Conservation (phyloP, 139 green algal species). For the Pleodorina starrii region DNA sequence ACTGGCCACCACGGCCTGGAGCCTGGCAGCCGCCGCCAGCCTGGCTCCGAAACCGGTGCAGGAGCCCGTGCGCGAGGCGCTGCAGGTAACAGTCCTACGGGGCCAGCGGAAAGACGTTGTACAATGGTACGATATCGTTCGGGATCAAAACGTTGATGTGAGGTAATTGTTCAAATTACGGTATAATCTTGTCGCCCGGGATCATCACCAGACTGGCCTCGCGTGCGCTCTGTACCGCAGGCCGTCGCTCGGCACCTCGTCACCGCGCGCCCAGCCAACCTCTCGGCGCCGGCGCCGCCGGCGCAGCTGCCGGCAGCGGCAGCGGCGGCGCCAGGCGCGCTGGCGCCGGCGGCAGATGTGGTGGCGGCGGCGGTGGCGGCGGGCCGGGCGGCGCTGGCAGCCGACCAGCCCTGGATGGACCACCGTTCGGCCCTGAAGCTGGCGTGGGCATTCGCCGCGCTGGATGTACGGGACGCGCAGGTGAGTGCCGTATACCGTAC, state of each 20-base stretch:
- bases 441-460: conserved; percentile 18
- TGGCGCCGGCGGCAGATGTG: conserved; percentile 11
- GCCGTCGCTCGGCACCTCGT: conserved; percentile 2
- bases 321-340: background rate
- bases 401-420: conserved; percentile 30
- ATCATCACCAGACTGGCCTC: no score
- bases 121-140: no score
- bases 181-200: no score
- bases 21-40: conserved; percentile 24
- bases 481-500: no score
- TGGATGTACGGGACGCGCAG: background rate
- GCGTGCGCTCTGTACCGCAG: no score
- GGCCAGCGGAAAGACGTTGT: no score
- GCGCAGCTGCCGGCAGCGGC: background rate
- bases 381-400: background rate
- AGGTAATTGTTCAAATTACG: no score
- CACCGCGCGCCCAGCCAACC: background rate
- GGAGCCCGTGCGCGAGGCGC: conserved; percentile 3
- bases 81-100: background rate
- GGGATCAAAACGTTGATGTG: no score
- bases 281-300: background rate
- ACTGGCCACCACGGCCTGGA: conserved; percentile 16
- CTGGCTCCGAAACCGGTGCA: background rate
- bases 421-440: conserved; percentile 38
- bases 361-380: conserved; percentile 30